These are phyloP conservation scores for Pseudocercospora pini-densiflorae DNA, from an alignment of 2,329 filamentous ascomycete species.

Conservation along the genomic window DNA sequence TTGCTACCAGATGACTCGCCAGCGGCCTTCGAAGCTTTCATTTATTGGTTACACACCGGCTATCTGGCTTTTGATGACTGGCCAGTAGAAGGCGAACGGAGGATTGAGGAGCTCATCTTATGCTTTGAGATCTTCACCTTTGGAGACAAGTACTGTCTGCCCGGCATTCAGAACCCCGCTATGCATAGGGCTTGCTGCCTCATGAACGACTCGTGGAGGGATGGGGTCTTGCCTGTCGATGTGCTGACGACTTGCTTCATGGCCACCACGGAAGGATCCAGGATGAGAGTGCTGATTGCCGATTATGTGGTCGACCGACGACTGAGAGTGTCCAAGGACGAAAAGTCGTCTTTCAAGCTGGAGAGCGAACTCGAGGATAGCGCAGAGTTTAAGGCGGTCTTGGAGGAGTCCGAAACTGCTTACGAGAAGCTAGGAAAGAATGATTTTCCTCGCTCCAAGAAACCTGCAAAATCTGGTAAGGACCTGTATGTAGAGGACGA, in stretches of 20 bases:
- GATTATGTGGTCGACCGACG: constrained; percentile 14
- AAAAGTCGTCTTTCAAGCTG: not conserved
- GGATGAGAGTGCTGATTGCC: not conserved
- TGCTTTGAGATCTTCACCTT: not conserved
- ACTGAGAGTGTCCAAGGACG: not conserved
- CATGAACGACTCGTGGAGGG: not conserved
- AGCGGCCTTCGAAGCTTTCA: not conserved
- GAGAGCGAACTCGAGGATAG: not conserved
- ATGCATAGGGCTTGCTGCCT: not conserved
- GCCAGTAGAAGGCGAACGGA: not conserved
- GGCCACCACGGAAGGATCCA: not conserved
- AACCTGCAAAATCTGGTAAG: not conserved
- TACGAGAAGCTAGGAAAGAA: not conserved
- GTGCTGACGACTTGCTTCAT: constrained; percentile 4
- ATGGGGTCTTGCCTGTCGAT: not conserved
- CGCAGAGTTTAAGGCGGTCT: not conserved
- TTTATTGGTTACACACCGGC: not conserved
- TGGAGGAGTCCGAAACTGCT: not conserved
- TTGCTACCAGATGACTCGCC: not conserved
- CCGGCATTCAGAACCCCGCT: not conserved
- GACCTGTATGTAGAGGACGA: not conserved
- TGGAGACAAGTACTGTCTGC: not conserved
- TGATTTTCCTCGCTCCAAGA: not conserved
- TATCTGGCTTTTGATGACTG: not conserved
- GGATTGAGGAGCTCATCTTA: not conserved